Percentiles rank a stretch among this genome's conserved stretches.
Evolutionary conservation across 208 protist species (phyloP).

Genomic region (Lotmaria passim): DNA sequence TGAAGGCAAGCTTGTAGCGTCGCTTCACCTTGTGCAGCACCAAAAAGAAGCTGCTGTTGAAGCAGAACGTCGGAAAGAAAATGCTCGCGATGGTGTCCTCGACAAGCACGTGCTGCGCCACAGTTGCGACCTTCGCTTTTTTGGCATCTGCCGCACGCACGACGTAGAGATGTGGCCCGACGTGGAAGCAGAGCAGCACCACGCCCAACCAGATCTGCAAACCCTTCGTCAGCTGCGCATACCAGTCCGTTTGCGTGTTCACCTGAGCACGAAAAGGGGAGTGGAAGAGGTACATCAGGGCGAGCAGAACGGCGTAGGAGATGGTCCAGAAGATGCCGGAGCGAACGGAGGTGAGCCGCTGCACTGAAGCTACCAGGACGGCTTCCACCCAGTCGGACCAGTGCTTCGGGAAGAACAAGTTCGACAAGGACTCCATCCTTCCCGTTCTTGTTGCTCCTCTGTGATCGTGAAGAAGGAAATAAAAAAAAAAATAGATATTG

Average conservation of each 20-base stretch:
- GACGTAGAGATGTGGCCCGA: constrained; percentile 51
- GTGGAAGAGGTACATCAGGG: constrained; percentile 80
- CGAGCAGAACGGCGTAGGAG: constrained; percentile 52
- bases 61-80: constrained; percentile 80
- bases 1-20: constrained; percentile 55
- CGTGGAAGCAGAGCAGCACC: constrained; percentile 63
- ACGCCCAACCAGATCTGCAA: constrained; percentile 72
- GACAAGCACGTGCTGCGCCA: constrained; percentile 15
- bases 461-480: not conserved
- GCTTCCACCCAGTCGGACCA: constrained; percentile 21
- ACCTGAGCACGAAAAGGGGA: constrained; percentile 72
- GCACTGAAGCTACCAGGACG: constrained; percentile 15
- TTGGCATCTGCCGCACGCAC: not conserved
- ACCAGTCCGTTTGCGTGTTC: constrained; percentile 53
- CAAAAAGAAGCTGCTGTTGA: constrained; percentile 51
- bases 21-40: constrained; percentile 80
- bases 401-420: not conserved
- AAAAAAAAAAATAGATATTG: constrained; percentile 8
- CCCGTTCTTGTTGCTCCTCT: too few relatives aligned
- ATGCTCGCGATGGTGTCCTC: constrained; percentile 47
- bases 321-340: constrained; percentile 51
- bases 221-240: constrained; percentile 72
- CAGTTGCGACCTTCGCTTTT: not conserved
- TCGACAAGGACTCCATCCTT: not conserved
- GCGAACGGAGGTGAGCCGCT: constrained; percentile 18